Evolutionary conservation across 192 early-diverging fungal species (phyloP).

Genomic region (Backusella mclennaniae): DNA sequence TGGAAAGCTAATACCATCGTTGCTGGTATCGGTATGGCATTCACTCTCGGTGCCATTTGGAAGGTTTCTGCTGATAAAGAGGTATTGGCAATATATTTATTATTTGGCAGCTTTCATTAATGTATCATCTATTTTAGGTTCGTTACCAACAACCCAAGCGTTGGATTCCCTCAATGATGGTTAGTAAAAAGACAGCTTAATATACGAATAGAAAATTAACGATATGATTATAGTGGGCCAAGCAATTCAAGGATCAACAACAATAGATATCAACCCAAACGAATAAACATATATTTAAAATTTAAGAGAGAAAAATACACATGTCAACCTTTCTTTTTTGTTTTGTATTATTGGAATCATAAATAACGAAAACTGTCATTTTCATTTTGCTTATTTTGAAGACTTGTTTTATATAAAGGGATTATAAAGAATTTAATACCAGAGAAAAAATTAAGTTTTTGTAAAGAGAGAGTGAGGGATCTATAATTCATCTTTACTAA

Average conservation of each 20-base stretch:
- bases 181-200: neutral
- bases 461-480: neutral
- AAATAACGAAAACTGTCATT: no score
- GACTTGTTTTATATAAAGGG: neutral
- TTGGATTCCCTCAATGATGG: slow-evolving; percentile 55
- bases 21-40: slow-evolving; percentile 35
- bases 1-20: slow-evolving; percentile 48
- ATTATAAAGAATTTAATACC: neutral
- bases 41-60: slow-evolving; percentile 37
- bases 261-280: slow-evolving; percentile 6
- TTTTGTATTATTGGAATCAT: no score
- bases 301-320: no score
- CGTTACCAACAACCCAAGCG: slow-evolving; percentile 43
- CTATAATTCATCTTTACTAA: neutral
- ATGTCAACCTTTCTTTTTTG: no score
- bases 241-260: slow-evolving; percentile 39
- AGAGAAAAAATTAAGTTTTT: neutral
- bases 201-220: neutral
- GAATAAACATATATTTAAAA: neutral
- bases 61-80: slow-evolving; percentile 42
- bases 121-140: slow-evolving; percentile 2
- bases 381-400: neutral
- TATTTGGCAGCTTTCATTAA: neutral
- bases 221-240: slow-evolving; percentile 33
- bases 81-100: slow-evolving; percentile 15